Base-by-base conservation (phyloP, 2,329 filamentous ascomycete genomes). In the Exophiala lecanii-corni region DNA sequence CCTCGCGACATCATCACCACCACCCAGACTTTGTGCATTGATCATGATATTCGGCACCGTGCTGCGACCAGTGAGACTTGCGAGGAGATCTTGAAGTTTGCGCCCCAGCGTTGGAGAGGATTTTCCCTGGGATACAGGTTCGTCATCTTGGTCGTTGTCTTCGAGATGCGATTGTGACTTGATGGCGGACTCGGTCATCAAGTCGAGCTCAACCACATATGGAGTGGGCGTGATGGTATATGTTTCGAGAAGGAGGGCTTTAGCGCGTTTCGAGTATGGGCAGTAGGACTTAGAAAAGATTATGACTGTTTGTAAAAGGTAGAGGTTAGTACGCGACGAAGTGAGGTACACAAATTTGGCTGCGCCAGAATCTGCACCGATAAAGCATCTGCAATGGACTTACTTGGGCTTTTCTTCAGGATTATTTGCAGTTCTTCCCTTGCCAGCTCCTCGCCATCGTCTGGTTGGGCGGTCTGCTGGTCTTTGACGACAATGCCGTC, bases 251-350 rank as follows among this genome's bases (percentile, higher is more conserved):
- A 98, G 77, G 43, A 97, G 77, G 32, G 74, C 73, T 68, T 98
- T 98, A 34, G 92, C 92, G 55, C 80, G 81, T 61, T 81, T 84
- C 39, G 89, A 96, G 68, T 78, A 83, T 1, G 85, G 88, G 65
- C 92, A 98, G 68, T 91, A 95, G 1, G 85, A 79, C 67, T 98
- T 97, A 52, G 89, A 95, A 70, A 97, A 97, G 57, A 98, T 87
- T 62, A 96, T 86, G 47, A 97, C 88, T 92, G 53, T 15, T n/a
- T n/a, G n/a, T n/a, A n/a, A n/a, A n/a, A n/a, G n/a, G n/a, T n/a
- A n/a, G n/a, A n/a, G n/a, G n/a, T n/a, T n/a, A n/a, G n/a, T n/a
- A n/a, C n/a, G n/a, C n/a, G n/a, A n/a, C n/a, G n/a, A n/a, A n/a
- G n/a, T n/a, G n/a, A n/a, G n/a, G n/a, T n/a, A n/a, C n/a, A n/a